Percentiles rank a stretch among this genome's conserved stretches.
phyloP scores from a whole-genome alignment of 768 basidiomycete species.

The Guyanaporus albipodus region DNA sequence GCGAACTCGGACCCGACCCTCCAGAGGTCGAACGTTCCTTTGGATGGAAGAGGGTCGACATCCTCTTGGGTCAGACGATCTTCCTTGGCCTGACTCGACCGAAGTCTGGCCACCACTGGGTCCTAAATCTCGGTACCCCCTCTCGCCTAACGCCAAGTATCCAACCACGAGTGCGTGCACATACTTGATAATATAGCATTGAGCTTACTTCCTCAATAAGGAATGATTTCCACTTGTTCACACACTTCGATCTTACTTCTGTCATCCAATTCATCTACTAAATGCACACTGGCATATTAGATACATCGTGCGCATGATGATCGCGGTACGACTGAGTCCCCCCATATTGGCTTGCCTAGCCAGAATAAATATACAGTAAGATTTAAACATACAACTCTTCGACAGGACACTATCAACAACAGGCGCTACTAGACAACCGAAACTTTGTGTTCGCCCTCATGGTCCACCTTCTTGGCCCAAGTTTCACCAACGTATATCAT shows the following conservation, averaged over 20 bases:
- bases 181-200: too few species aligned
- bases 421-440: background rate
- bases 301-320: too few species aligned
- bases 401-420: too few species aligned
- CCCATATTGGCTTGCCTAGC: too few species aligned
- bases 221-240: too few species aligned
- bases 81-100: conserved; percentile 48
- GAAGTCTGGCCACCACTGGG: conserved; percentile 32
- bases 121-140: conserved; percentile 26
- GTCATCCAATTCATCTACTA: too few species aligned
- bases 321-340: too few species aligned
- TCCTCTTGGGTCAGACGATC: conserved; percentile 46
- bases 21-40: conserved; percentile 38
- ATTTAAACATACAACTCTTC: too few species aligned
- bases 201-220: too few species aligned
- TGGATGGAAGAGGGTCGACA: conserved; percentile 55
- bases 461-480: conserved; percentile 14
- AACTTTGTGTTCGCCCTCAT: background rate
- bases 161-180: conserved; percentile 14
- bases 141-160: conserved; percentile 9
- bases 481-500: conserved; percentile 22
- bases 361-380: too few species aligned
- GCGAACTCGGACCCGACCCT: conserved; percentile 37
- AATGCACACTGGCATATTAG: too few species aligned
- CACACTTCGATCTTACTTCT: too few species aligned